Conservation (phyloP, 2,329 filamentous ascomycete species). For the Aquanectria penicillioides region DNA sequence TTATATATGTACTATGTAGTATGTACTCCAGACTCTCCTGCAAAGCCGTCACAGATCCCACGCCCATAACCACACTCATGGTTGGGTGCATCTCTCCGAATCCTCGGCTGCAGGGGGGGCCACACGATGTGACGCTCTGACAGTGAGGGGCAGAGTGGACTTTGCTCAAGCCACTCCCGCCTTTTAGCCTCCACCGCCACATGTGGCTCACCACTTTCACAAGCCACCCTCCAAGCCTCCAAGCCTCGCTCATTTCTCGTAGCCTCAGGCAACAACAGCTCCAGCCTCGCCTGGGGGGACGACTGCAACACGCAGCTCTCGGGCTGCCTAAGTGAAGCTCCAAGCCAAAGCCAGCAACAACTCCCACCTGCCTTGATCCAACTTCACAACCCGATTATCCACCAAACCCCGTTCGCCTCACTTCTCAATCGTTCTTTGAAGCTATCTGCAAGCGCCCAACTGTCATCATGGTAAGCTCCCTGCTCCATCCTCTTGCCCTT, state of each 20-base stretch:
- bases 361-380: constrained; percentile 35
- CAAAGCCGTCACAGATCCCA: constrained; percentile 13
- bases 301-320: constrained; percentile 53
- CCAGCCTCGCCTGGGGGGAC: constrained; percentile 40
- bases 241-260: constrained; percentile 18
- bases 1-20: not conserved
- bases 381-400: constrained; percentile 22
- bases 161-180: constrained; percentile 40
- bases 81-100: constrained; percentile 21
- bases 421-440: constrained; percentile 4
- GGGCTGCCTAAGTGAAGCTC: constrained; percentile 54
- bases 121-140: constrained; percentile 14
- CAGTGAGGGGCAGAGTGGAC: constrained; percentile 21
- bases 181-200: constrained; percentile 17
- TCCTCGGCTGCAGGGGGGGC: constrained; percentile 19
- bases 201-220: constrained; percentile 1
- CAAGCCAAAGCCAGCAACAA: constrained; percentile 42
- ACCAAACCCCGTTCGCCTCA: constrained; percentile 10
- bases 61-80: not conserved
- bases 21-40: not conserved
- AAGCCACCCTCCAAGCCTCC: constrained; percentile 8
- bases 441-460: constrained; percentile 24
- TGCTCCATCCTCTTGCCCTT: constrained; percentile 23
- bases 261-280: constrained; percentile 45
- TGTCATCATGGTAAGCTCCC: constrained; percentile 47